A percentile compares a stretch with the other conserved stretches of the same genome.
phyloP scores from a whole-genome alignment of 371 early-diverging fungal genomes.

The Batrachochytrium dendrobatidis region DNA sequence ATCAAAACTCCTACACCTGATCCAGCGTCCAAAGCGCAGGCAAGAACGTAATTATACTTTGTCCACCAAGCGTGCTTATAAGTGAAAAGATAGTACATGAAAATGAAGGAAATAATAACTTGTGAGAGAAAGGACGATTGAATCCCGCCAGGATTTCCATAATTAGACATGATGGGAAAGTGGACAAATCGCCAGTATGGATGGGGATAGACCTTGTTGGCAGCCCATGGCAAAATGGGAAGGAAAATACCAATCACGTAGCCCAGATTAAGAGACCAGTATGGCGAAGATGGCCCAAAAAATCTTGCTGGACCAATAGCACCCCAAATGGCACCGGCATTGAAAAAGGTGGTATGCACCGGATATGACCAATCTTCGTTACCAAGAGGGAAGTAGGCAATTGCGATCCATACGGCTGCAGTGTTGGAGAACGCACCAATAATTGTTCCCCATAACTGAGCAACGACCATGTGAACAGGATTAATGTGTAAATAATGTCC shows the following conservation, averaged over 20 bases:
- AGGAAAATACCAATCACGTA: slow-evolving; percentile 27
- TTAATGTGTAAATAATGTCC: slow-evolving; percentile 52
- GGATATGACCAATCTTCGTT: background rate
- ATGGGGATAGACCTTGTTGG: slow-evolving; percentile 10
- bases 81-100: background rate
- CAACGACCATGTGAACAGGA: slow-evolving; percentile 35
- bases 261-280: slow-evolving; percentile 16
- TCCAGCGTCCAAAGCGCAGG: slow-evolving; percentile 1
- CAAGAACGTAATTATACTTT: slow-evolving; percentile 9
- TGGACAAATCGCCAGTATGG: slow-evolving; percentile 1
- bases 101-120: background rate
- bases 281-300: slow-evolving; percentile 25
- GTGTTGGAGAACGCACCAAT: slow-evolving; percentile 1
- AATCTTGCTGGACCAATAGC: slow-evolving; percentile 47
- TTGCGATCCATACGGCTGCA: background rate
- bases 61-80: background rate
- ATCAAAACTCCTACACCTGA: background rate
- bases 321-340: slow-evolving; percentile 28
- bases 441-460: slow-evolving; percentile 19
- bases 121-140: background rate
- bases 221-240: slow-evolving; percentile 28
- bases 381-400: background rate
- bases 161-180: background rate
- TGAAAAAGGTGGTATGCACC: background rate
- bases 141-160: background rate